Evolutionary conservation across 225 moss, liverwort and hornwort species (phyloP), one percentile per base, ranked within the genome.

Genomic region (Physcomitrellopsis africana): DNA sequence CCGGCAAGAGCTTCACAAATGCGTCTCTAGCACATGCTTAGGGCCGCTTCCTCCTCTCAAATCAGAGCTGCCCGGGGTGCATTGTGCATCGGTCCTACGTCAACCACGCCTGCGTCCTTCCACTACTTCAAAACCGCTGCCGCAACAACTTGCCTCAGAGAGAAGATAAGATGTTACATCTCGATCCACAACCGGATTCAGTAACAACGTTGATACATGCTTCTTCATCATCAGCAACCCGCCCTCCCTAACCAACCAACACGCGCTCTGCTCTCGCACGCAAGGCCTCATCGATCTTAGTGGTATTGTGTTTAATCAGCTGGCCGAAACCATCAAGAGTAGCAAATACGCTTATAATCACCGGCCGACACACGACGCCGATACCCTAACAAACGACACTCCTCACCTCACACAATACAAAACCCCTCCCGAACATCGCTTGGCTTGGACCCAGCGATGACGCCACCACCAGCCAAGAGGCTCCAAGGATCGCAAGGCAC

Each of bases 11-110:
- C 32, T 32, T 52, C 52, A 52, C 17, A 5, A 0, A 8, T 7
- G 52, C n/a, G 1, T 16, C 16, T 52, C n/a, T 86, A 72, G 80
- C 77, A 72, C 61, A 78, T 78, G 68, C 76, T 73, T 73, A 78
- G 69, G 80, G 75, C 74, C 46, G 8, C 61, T 73, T 84, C 87
- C 10, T 87, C 79, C 58, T 69, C 16, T 0, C 5, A 0, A 1
- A 79, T 79, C 87, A 58, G 81, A 74, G 70, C 84, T 52, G 79
- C 84, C 84, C 84, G 79, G 81, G 84, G 81, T 79, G 81, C 84
- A 79, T 81, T 67, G 67, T 79, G 84, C 81, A 81, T 9, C 27
- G 14, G 0, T 20, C 3, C n/a, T 56, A 37, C 10, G 6, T 5
- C 10, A 3, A 3, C 0, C 3, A 11, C 1, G 6, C 62, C 1